Conservation (phyloP, 177 flowering plant genomes). For the Vitis hybrid region DNA sequence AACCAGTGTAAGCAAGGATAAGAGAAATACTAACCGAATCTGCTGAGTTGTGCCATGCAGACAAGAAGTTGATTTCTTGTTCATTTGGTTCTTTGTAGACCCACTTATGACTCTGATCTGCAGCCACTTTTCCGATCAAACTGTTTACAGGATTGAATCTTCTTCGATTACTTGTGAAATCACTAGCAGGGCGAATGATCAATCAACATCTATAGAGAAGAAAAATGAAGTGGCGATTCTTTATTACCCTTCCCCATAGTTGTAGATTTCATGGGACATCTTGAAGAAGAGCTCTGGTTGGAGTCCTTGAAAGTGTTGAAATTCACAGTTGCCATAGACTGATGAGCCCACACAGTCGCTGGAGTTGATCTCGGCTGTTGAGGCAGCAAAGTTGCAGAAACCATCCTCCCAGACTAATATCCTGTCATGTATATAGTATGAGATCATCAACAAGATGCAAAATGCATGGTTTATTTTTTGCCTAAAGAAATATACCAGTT, state of each 20-base stretch:
- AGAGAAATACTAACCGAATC: conserved; percentile 58
- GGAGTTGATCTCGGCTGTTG: conserved; percentile 48
- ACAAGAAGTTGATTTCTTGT: conserved; percentile 80
- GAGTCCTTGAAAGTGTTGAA: conserved; percentile 69
- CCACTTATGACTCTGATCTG: conserved; percentile 95
- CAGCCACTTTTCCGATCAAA: conserved; percentile 94
- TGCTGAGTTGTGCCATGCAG: conserved; percentile 89
- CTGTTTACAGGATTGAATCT: conserved; percentile 29
- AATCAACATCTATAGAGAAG: background rate
- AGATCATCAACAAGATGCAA: background rate
- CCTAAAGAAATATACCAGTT: conserved; percentile 59
- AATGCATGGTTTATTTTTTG: background rate
- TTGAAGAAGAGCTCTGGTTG: conserved; percentile 98
- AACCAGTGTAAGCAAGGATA: background rate
- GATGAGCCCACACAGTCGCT: conserved; percentile 47
- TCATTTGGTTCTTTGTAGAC: conserved; percentile 81
- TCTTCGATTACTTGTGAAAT: background rate
- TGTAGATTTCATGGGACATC: conserved; percentile 99
- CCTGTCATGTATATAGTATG: conserved; percentile 36
- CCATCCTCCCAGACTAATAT: conserved; percentile 99
- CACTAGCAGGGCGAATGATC: background rate
- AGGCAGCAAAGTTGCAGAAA: conserved; percentile 90
- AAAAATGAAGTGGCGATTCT: background rate
- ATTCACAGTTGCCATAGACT: conserved; percentile 49
- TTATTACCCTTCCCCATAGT: conserved; percentile 91